Percentiles rank a stretch among this genome's conserved stretches.
Conservation (phyloP, 805 yeast genomes). For the Starmera quercuum region DNA sequence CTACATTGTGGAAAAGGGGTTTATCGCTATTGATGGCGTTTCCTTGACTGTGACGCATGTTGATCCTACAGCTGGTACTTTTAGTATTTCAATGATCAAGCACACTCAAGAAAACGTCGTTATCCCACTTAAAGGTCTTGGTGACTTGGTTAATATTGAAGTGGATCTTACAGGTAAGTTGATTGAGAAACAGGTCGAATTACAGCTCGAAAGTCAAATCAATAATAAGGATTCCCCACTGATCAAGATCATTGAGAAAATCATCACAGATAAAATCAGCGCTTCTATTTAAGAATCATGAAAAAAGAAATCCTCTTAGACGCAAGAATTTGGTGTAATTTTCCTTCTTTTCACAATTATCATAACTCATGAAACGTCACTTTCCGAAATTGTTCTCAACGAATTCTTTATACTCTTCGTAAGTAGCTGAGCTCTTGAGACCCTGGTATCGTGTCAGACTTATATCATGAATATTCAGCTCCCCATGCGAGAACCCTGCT, state of each 20-base stretch:
- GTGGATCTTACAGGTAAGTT: conserved; percentile 93
- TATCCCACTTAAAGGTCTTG: conserved; percentile 55
- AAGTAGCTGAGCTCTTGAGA: conserved; percentile 33
- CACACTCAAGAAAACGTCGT: conserved; percentile 83
- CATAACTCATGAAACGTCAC: no score
- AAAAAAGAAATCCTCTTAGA: no score
- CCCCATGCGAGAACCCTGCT: conserved; percentile 42
- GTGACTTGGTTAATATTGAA: conserved; percentile 76
- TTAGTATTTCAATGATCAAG: conserved; percentile 84
- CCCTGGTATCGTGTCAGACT: conserved; percentile 52
- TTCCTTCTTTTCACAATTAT: no score
- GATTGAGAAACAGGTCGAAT: conserved; percentile 75
- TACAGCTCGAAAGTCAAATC: conserved; percentile 47
- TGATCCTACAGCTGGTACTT: conserved; percentile 45
- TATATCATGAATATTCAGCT: conserved; percentile 28
- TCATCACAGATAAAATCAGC: conserved; percentile 37
- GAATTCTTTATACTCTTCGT: conserved; percentile 27
- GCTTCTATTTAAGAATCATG: neutral
- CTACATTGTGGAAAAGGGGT: conserved; percentile 92
- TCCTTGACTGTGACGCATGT: conserved; percentile 84
- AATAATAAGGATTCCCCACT: conserved; percentile 41
- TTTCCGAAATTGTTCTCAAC: neutral
- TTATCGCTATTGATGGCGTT: conserved; percentile 88
- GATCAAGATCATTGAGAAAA: conserved; percentile 36
- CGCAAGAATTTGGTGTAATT: no score